Base-by-base conservation (phyloP, 371 early-diverging fungal genomes). In the Circinella minor region DNA sequence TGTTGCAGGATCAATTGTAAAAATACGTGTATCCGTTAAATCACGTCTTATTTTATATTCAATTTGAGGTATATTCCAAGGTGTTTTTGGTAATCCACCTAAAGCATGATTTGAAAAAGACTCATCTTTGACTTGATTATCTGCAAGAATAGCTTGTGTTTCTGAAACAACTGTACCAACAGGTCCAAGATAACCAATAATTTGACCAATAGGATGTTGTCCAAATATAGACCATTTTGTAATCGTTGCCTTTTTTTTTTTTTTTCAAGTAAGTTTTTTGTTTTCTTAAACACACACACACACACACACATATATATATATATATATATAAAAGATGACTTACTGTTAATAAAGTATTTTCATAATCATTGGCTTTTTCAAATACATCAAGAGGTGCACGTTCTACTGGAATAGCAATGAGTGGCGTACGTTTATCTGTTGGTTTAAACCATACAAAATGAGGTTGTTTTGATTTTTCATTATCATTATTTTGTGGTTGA, bases 1-100 rank as follows among this genome's bases (percentile, higher is more conserved):
- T 0, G 96, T 94, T 8, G 83, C 79, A 20, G 98, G 98, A 78
- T 98, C 98, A 63, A 98, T 93, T 5, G 92, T 91, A 69, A 94
- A 94, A 37, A 97, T 87, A 55, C 90, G 79, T 36, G 74, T 72
- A 0, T 51, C 43, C 3, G 92, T 81, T 59, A 93, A 74, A 71
- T 94, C 94, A 7, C 85, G 80, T 36, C 95, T 81, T n/a, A 71
- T 80, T n/a, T 73, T 75, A 37, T 83, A 76, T 73, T 92, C 90
- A 13, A 67, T 63, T 14, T 77, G 76, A 27, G 89, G 83, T 51
- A 93, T 90, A 0, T 61, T 59, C 90, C 90, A 93, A 8, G 89
- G 88, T 60, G 79, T 65, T 8, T 46, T 55, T 15, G 90, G 90
- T 48, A 91, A 77, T 39, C 82, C 81, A 2, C 67, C 79, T 3